These are phyloP conservation scores for Exophiala aquamarina DNA, from an alignment of 2,329 filamentous ascomycete genomes.

Conservation along the genomic window DNA sequence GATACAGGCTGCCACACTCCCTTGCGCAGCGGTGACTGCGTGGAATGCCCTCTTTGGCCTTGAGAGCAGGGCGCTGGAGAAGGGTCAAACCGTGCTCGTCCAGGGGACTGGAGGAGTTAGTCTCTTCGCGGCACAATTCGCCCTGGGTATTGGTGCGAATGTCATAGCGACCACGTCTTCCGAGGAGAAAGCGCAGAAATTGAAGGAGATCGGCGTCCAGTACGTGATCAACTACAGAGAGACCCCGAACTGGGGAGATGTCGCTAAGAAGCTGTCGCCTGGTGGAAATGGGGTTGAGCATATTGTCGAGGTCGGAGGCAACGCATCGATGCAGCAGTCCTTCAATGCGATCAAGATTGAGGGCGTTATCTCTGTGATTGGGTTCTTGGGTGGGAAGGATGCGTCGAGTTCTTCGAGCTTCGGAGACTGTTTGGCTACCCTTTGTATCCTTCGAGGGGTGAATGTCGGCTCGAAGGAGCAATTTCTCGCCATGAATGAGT, in stretches of 20 bases:
- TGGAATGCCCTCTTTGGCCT: constrained; percentile 51
- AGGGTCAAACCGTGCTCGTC: constrained; percentile 41
- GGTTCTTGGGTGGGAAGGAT: constrained; percentile 45
- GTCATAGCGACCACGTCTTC: constrained; percentile 62
- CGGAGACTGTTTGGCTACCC: constrained; percentile 48
- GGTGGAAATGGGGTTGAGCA: constrained; percentile 58
- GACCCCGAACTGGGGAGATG: constrained; percentile 57
- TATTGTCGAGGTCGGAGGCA: constrained; percentile 65
- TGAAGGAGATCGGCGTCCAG: constrained; percentile 58
- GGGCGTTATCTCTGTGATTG: constrained; percentile 52
- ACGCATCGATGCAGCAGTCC: constrained; percentile 57
- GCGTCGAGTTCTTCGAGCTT: constrained; percentile 45
- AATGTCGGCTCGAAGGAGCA: constrained; percentile 56
- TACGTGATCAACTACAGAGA: constrained; percentile 62
- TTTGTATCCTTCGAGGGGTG: constrained; percentile 58
- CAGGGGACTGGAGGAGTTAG: constrained; percentile 50
- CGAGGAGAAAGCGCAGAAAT: constrained; percentile 51
- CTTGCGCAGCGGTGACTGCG: constrained; percentile 49
- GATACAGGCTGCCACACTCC: constrained; percentile 42
- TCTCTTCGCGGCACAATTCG: constrained; percentile 33
- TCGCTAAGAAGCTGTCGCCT: constrained; percentile 51
- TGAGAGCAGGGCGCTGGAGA: constrained; percentile 32
- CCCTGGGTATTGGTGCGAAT: constrained; percentile 49
- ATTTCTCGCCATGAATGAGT: constrained; percentile 60
- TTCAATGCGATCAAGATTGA: constrained; percentile 49